A percentile compares a stretch with the other conserved stretches of the same genome.
Conservation (phyloP, 2,329 filamentous ascomycete species). For the Botrytis elliptica region DNA sequence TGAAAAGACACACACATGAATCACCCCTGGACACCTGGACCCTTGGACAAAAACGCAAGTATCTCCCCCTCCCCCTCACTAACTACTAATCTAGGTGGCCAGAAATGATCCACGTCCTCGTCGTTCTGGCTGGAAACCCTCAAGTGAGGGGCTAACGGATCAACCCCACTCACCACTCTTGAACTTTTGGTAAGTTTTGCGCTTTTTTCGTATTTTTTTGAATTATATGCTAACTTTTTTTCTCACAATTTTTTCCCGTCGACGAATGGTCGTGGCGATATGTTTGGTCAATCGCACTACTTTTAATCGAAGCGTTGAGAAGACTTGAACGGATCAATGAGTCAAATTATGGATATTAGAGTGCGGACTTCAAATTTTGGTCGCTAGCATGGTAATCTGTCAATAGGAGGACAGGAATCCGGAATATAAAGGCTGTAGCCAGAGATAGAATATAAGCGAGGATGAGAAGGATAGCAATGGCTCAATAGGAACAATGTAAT, state of each 20-base stretch:
- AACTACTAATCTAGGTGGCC: constrained; percentile 1
- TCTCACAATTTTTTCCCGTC: background rate
- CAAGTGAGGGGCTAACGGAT: constrained; percentile 15
- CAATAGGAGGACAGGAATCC: background rate
- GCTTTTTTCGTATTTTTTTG: background rate
- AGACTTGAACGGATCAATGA: background rate
- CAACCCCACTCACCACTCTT: background rate
- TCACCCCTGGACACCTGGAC: background rate
- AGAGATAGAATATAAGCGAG: background rate
- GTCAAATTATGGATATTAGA: background rate
- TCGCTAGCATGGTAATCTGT: background rate
- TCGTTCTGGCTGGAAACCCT: constrained; percentile 16
- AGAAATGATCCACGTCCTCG: constrained; percentile 14
- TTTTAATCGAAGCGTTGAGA: background rate
- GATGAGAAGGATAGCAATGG: background rate
- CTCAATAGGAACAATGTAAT: background rate
- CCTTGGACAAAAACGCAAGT: background rate
- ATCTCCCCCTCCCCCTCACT: background rate
- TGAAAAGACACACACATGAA: background rate
- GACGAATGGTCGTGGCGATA: background rate
- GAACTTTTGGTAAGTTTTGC: background rate
- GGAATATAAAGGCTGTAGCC: background rate
- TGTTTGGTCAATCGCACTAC: background rate
- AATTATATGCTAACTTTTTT: background rate
- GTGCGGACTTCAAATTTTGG: background rate